Evolutionary conservation across 257 asterid genomes (phyloP), one percentile per base, ranked within the genome.

Genomic region (Rauvolfia tetraphylla): DNA sequence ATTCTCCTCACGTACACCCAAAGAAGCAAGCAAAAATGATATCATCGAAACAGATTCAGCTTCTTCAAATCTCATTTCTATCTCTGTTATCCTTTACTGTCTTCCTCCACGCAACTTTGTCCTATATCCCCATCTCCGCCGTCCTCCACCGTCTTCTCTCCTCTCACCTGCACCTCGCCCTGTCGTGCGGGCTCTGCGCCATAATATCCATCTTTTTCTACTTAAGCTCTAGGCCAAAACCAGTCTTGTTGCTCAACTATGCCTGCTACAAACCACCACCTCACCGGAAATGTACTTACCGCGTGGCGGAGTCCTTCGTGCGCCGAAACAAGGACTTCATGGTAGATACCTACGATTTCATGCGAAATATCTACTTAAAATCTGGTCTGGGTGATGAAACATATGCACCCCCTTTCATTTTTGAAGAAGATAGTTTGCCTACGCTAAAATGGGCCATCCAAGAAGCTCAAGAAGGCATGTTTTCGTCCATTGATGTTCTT

Each of bases 321-420:
- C 71, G 42, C n/a, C 86, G 75, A 44, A 71, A 72, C 67, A 54
- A 25, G 1, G 56, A 79, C 20, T 53, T 84, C 49, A 15, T 79
- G 3, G 69, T 85, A 4, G 75, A 87, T 33, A 36, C 90, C 51
- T 5, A 74, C 4, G 85, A 84, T 0, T 89, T 91, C 81, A 89
- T 89, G 95, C 80, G 81, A 12, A 87, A 79, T 49, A 89, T 91
- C 38, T 84, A 76, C 65, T 72, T 39, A 34, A 89, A 84, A 73
- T 91, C 97, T 1, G 93, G 97, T 0, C 42, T 91, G 8, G 88
- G 97, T 0, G 92, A 89, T 10, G 92, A 88, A 56, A 89, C 97
- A 14, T 87, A 91, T 78, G 95, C 78, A 9, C 93, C 97, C 2
- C 81, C 87, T 2, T 89, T 87, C 86, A 83, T 91, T 27, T 89